A percentile compares a stretch with the other conserved stretches of the same genome.
Evolutionary conservation across 1,284 basidiomycete species (phyloP).

Genomic region (Leccinum pachyderme): DNA sequence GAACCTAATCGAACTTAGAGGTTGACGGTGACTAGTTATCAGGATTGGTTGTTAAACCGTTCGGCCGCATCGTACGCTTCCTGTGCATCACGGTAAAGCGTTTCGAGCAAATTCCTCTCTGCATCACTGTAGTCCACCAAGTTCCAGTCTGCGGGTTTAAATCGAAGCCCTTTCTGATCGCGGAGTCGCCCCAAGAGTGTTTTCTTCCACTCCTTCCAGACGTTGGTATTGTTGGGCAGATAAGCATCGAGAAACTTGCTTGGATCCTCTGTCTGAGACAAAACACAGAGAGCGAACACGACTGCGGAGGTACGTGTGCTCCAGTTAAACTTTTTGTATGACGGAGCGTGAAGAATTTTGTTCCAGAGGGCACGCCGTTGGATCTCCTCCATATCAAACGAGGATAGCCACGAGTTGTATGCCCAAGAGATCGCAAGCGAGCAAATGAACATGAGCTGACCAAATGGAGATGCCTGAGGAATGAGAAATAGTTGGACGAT

Average conservation of each 20-base stretch:
- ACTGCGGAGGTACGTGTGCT: constrained; percentile 27
- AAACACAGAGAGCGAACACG: constrained; percentile 18
- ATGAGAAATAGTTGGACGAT: constrained; percentile 24
- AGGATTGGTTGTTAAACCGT: too few species aligned
- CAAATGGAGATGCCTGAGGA: constrained; percentile 24
- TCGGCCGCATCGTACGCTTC: neutral
- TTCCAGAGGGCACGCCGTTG: constrained; percentile 18
- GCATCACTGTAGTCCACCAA: neutral
- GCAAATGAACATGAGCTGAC: constrained; percentile 28
- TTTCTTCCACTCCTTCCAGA: constrained; percentile 27
- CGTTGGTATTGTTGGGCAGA: constrained; percentile 27
- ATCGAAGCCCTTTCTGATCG: neutral
- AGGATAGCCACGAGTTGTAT: constrained; percentile 28
- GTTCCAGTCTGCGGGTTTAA: neutral
- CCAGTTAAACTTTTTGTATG: constrained; percentile 20
- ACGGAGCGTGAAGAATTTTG: too few species aligned
- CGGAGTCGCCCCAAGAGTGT: constrained; percentile 10
- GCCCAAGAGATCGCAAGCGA: constrained; percentile 30
- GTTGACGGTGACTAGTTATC: too few species aligned
- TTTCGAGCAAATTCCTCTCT: neutral
- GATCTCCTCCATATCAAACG: constrained; percentile 26
- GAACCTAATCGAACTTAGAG: too few species aligned
- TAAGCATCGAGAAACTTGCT: neutral
- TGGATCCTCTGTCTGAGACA: neutral
- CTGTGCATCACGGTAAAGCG: neutral